Base-by-base conservation (phyloP, 1,284 basidiomycete species). In the Puccinia coronata region DNA sequence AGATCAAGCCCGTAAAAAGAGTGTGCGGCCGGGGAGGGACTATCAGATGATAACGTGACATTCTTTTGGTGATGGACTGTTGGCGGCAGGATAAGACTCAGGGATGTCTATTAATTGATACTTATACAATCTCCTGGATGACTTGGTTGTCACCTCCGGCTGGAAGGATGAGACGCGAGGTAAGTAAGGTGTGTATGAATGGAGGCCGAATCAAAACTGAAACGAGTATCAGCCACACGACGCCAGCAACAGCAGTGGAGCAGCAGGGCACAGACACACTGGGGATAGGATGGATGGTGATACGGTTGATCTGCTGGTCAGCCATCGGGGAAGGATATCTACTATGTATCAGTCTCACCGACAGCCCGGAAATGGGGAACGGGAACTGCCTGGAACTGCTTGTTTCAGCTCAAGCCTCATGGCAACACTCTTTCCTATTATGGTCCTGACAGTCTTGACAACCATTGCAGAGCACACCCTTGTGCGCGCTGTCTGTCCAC, bases 351-450 rank as follows among this genome's bases (percentile, higher is more conserved):
- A n/a, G n/a, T n/a, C n/a, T n/a, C n/a, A n/a, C n/a, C n/a, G 31
- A 16, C 55, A 57, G 55, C 61, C 61, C 61, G 61, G 36, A 63
- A 63, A 39, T 39, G 61, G 61, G 36, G 34, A 34, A 34, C 8
- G 12, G 14, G 12, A n/a, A n/a, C n/a, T n/a, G n/a, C n/a, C n/a
- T n/a, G n/a, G n/a, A n/a, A n/a, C n/a, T 4, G 28, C 4, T 12
- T 63, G 61, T 63, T 63, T 63, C 61, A 63, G 34, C 36, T 63
- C 61, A 63, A 63, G 61, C 61, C 61, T 23, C 61, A 39, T 53
- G n/a, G n/a, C n/a, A 8, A 47, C 8, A 47, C 34, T 63, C 2
- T 63, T 63, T 63, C 36, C 61, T 63, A 39, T 63, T 63, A 63
- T 63, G 59, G 34, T 41, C n/a, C n/a, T n/a, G n/a, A n/a, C n/a